Percentiles rank a stretch among this genome's conserved stretches.
These are phyloP conservation scores for Allantophomopsis lycopodina DNA, from an alignment of 2,329 filamentous ascomycete species.

Conservation along the genomic window DNA sequence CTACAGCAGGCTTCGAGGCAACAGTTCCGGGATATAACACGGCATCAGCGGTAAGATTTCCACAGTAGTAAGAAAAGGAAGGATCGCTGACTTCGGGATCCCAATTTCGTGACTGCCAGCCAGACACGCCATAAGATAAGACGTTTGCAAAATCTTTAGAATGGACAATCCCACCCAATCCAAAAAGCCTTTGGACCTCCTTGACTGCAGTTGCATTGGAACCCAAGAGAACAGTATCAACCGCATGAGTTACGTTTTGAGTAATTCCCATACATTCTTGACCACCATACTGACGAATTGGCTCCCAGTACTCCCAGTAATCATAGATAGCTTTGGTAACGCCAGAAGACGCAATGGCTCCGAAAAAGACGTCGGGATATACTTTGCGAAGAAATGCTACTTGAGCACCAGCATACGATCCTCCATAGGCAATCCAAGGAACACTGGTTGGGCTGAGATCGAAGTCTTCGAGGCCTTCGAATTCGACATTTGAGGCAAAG, in stretches of 20 bases:
- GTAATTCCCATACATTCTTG: slow-evolving; percentile 50
- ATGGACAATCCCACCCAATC: slow-evolving; percentile 26
- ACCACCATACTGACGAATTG: slow-evolving; percentile 39
- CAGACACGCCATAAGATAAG: slow-evolving; percentile 26
- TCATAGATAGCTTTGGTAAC: slow-evolving; percentile 68
- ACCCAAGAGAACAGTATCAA: slow-evolving; percentile 42
- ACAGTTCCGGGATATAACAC: slow-evolving; percentile 46
- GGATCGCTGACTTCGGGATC: slow-evolving; percentile 36
- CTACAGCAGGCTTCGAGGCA: slow-evolving; percentile 51
- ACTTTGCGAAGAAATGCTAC: slow-evolving; percentile 62
- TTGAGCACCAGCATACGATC: slow-evolving; percentile 72
- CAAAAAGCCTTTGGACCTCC: slow-evolving; percentile 37
- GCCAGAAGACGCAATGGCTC: slow-evolving; percentile 66
- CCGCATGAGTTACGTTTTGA: slow-evolving; percentile 42
- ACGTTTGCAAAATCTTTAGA: slow-evolving; percentile 35
- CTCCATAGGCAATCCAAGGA: slow-evolving; percentile 70
- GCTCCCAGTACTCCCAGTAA: slow-evolving; percentile 54
- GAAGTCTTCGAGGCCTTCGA: slow-evolving; percentile 52
- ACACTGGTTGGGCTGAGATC: slow-evolving; percentile 52
- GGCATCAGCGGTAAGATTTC: slow-evolving; percentile 33
- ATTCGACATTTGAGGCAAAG: slow-evolving; percentile 61
- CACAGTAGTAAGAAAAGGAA: slow-evolving; percentile 37
- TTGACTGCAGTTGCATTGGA: slow-evolving; percentile 24
- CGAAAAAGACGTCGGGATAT: slow-evolving; percentile 63
- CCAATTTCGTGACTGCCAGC: slow-evolving; percentile 45